These are phyloP conservation scores for Aegilops longissima DNA, from an alignment of 176 grass and related monocot species.

Conservation along the genomic window DNA sequence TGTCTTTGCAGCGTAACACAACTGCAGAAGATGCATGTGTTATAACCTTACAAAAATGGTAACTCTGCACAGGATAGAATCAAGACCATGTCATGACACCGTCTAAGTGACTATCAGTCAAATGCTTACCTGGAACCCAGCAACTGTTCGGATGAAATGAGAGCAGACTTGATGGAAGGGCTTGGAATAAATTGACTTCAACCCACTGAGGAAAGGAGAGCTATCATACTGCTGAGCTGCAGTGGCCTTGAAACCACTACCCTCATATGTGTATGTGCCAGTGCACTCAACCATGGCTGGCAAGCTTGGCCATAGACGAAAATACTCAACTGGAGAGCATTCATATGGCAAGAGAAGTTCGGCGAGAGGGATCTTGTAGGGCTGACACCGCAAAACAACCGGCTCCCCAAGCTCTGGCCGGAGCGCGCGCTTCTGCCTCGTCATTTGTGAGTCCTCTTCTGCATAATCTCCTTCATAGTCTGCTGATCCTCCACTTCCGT, in stretches of 20 bases:
- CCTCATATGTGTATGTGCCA: conserved; percentile 91
- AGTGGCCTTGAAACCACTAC: conserved; percentile 98
- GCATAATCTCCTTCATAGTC: conserved; percentile 95
- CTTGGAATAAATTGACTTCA: conserved; percentile 79
- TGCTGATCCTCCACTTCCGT: conserved; percentile 56
- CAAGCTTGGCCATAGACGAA: conserved; percentile 91
- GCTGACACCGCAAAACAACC: conserved; percentile 83
- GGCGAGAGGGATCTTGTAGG: conserved; percentile 86
- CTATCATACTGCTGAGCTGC: conserved; percentile 95
- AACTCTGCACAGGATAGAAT: neutral
- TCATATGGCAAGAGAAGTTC: conserved; percentile 94
- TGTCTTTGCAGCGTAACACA: conserved; percentile 91
- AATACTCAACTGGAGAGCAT: conserved; percentile 92
- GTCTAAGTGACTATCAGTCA: neutral
- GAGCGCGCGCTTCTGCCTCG: conserved; percentile 61
- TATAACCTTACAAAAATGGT: neutral
- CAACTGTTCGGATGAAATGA: conserved; percentile 92
- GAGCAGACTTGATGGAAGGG: conserved; percentile 98
- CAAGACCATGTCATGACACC: neutral
- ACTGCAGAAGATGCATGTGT: conserved; percentile 36
- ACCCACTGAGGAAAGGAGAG: conserved; percentile 86
- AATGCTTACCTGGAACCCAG: conserved; percentile 92
- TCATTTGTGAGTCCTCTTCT: conserved; percentile 91
- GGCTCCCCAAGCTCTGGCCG: conserved; percentile 85
- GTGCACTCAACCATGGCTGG: conserved; percentile 92